Evolutionary conservation across 1,284 basidiomycete species (phyloP), one percentile per base, ranked within the genome.

Genomic region (Bjerkandera adusta): DNA sequence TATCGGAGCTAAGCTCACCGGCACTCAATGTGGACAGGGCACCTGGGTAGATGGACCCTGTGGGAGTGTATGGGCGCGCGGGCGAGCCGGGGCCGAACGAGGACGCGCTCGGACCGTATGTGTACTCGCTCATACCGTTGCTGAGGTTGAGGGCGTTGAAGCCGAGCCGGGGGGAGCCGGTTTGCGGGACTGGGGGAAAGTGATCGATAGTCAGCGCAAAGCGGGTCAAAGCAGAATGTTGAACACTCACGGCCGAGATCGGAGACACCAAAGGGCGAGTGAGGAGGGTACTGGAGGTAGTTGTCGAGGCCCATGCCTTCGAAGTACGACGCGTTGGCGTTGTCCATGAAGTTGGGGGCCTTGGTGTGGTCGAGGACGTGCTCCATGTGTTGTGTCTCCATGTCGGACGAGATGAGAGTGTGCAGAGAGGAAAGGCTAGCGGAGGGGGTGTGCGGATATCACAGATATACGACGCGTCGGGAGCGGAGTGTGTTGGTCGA

Each of bases 1-100:
- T 76, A 60, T 87, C 84, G 15, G 83, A 84, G 10, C 82, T 84
- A 46, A 82, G 68, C 61, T 89, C 85, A 53, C 81, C 83, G 36
- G 72, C 76, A 61, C 77, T 82, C 52, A 86, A 67, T 59, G 74
- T 79, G 64, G 85, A 85, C 61, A 87, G 75, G 37, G 81, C 75
- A 35, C 82, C 83, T 18, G 84, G 85, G 40, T 82, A 84, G 54
- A 89, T 79, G 63, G 77, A 68, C 51, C 85, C 81, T 24, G 79
- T 73, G 25, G 85, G 82, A 15, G 80, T 83, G 72, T 75, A 85
- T 12, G 83, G 77, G 52, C 83, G 82, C 50, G 77, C 76, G 3
- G 83, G 81, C 15, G 79, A 75, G 41, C 75, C 64, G 20, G 71
- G 71, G 36, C 71, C 70, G 60, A 75, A 77, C 49, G 49, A 40